Conservation (phyloP, 306 rosid species). For the Clitoria ternatea region DNA sequence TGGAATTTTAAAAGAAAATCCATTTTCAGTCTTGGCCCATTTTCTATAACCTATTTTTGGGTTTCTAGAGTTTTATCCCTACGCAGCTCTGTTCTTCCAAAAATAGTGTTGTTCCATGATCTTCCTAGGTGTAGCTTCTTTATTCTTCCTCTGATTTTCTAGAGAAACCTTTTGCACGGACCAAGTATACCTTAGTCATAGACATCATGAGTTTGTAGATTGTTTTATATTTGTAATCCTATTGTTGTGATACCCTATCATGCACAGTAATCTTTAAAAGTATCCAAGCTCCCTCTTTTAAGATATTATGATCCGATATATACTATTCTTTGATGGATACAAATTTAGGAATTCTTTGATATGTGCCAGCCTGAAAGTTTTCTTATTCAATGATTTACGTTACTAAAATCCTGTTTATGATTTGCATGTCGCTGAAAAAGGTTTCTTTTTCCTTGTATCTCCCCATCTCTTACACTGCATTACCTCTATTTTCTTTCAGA, state of each 20-base stretch:
- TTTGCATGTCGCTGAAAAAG: not conserved
- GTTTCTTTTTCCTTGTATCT: not conserved
- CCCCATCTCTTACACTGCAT: not conserved
- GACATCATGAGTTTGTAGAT: no score
- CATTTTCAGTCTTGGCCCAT: no score
- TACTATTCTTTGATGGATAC: not conserved
- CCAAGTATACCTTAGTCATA: conserved; percentile 43
- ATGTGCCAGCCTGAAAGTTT: not conserved
- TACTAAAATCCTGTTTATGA: not conserved
- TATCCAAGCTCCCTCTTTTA: not conserved
- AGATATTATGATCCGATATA: not conserved
- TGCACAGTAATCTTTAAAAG: not conserved
- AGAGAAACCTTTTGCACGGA: conserved; percentile 81
- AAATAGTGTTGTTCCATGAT: no score
- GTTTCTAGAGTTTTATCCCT: no score
- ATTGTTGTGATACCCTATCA: not conserved
- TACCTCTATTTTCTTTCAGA: conserved; percentile 39
- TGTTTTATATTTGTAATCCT: conserved; percentile 4
- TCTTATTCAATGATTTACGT: not conserved
- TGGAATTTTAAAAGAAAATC: no score
- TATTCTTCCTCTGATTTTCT: no score
- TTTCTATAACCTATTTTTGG: no score
- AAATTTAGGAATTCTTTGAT: not conserved
- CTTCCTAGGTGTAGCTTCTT: no score
- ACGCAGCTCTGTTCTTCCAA: no score